Evolutionary conservation across 2,329 filamentous ascomycete species (phyloP), one percentile per base, ranked within the genome.

Genomic region (Colletotrichum spinosum): DNA sequence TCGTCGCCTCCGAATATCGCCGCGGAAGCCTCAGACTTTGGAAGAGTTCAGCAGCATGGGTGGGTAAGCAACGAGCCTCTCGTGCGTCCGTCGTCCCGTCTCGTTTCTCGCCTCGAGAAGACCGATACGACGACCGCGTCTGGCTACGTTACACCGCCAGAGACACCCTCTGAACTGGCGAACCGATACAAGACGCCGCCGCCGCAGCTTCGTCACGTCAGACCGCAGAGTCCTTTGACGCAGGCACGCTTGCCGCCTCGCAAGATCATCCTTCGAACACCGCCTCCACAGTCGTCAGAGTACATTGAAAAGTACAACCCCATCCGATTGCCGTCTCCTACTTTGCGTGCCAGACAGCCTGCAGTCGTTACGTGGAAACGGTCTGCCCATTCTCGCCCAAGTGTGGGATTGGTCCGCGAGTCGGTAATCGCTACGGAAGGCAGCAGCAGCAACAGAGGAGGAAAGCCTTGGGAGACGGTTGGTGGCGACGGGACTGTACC

Each of bases 41-140:
- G 56, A 34, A 54, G 55, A 4, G 54, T 55, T 11, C 58, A 67
- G 8, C 60, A 72, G 8, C 66, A 69, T 6, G 75, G 76, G 0
- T 75, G 74, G 58, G 71, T 81, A 17, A 75, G 72, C 46, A 72
- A 78, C 51, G 78, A 83, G 65, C 77, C 80, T 7, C 70, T 82
- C 41, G 76, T 76, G 42, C 74, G 78, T 0, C 80, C 79, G 1
- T 80, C 78, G 1, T 79, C 78, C 5, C 72, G 74, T 13, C 65
- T 77, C n/a, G 67, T 67, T 41, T 49, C 57, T 34, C 52, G 67
- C 33, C 55, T 60, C 17, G 69, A 68, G 37, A 67, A 64, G 38
- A 72, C 70, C 12, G 70, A 69, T 7, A 69, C 51, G 41, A 70
- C 55, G 48, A 68, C 53, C 38, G 72, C 70, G 48, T 73, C 72